phyloP scores from a whole-genome alignment of 768 basidiomycete genomes.

The Lactarius sanguifluus region DNA sequence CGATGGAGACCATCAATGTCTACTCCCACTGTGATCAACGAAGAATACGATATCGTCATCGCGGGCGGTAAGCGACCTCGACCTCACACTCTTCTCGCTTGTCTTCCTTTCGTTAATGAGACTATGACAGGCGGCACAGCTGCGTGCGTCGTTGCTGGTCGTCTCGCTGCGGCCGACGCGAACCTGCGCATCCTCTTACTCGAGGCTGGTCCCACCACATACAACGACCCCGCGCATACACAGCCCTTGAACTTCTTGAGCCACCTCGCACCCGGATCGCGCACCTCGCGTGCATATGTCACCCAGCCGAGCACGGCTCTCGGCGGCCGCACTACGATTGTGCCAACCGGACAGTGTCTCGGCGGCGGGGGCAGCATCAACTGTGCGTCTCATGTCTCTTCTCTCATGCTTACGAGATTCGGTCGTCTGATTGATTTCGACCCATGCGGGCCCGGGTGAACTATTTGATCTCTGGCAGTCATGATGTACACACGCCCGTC shows the following conservation, averaged over 20 bases:
- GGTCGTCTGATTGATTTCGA: no score
- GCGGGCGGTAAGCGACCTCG: constrained; percentile 47
- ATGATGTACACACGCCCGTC: no score
- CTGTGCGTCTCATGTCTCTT: constrained; percentile 39
- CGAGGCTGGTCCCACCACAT: constrained; percentile 56
- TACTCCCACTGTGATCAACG: neutral
- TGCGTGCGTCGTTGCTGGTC: constrained; percentile 56
- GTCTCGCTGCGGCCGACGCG: constrained; percentile 54
- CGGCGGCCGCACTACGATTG: constrained; percentile 44
- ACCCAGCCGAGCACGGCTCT: constrained; percentile 43
- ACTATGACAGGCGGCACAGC: constrained; percentile 44
- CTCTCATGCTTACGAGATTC: neutral
- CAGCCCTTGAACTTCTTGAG: constrained; percentile 54
- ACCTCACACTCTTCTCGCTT: neutral
- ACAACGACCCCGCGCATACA: constrained; percentile 45
- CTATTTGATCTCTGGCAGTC: no score
- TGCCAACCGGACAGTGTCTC: constrained; percentile 49
- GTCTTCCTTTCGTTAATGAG: neutral
- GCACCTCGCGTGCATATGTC: constrained; percentile 45
- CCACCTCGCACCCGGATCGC: constrained; percentile 42
- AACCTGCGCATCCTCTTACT: constrained; percentile 56
- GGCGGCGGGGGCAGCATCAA: constrained; percentile 66
- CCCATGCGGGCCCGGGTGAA: no score
- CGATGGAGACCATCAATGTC: neutral
- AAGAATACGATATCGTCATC: constrained; percentile 51